Evolutionary conservation across 352 stramenopile species (phyloP).

Genomic region (Phytophthora pisi): DNA sequence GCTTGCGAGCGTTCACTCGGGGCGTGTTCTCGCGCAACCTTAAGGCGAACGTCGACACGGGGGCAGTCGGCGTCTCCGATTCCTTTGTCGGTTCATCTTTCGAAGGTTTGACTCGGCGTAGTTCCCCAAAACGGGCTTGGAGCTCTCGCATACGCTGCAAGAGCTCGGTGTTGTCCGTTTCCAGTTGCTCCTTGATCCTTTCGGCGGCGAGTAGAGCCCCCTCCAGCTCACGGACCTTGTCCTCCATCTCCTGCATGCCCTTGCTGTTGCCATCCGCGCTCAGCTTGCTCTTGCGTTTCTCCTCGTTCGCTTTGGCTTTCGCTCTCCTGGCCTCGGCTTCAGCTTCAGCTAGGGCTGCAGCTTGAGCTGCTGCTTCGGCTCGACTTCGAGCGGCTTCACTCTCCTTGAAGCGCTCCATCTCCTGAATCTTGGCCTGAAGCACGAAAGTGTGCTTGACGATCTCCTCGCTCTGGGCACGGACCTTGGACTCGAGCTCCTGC

Average conservation of each 20-base stretch:
- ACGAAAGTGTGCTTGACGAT: slow-evolving; percentile 71
- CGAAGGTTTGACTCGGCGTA: slow-evolving; percentile 14
- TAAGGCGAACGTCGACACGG: slow-evolving; percentile 45
- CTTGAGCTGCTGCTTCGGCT: slow-evolving; percentile 39
- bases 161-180: slow-evolving; percentile 65
- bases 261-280: slow-evolving; percentile 27
- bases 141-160: slow-evolving; percentile 53
- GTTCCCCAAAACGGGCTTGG: slow-evolving; percentile 43
- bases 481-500: slow-evolving; percentile 53
- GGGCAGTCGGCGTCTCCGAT: slow-evolving; percentile 20
- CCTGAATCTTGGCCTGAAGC: slow-evolving; percentile 53
- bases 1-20: slow-evolving; percentile 16
- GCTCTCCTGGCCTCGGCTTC: slow-evolving; percentile 32
- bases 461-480: slow-evolving; percentile 50
- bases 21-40: slow-evolving; percentile 38
- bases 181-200: slow-evolving; percentile 40
- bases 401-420: slow-evolving; percentile 62
- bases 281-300: slow-evolving; percentile 35
- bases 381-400: slow-evolving; percentile 45
- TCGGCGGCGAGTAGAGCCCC: slow-evolving; percentile 37
- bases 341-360: slow-evolving; percentile 37
- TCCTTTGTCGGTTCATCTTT: slow-evolving; percentile 7
- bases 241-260: slow-evolving; percentile 50
- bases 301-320: slow-evolving; percentile 31
- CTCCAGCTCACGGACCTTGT: slow-evolving; percentile 44